phyloP scores from a whole-genome alignment of 2,329 filamentous ascomycete species.

The Aspergillus ibericus region DNA sequence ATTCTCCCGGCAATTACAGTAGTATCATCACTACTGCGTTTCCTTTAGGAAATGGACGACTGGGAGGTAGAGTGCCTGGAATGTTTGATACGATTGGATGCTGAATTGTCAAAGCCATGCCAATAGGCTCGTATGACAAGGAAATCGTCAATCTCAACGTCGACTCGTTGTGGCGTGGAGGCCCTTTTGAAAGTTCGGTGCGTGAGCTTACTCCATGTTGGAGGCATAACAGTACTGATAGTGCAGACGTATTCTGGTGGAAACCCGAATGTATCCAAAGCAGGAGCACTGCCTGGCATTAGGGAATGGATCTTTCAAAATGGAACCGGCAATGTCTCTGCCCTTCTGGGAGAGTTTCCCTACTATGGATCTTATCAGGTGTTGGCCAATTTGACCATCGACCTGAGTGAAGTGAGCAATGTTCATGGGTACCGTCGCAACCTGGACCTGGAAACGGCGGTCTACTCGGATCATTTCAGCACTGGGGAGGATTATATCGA shows the following conservation, averaged over 20 bases:
- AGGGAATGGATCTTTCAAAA: slow-evolving; percentile 23
- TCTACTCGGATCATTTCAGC: slow-evolving; percentile 8
- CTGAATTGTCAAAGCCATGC: slow-evolving; percentile 14
- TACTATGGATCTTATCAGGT: slow-evolving; percentile 25
- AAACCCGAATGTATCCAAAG: slow-evolving; percentile 19
- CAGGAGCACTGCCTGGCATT: slow-evolving; percentile 18
- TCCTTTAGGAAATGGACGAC: slow-evolving; percentile 17
- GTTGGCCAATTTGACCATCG: slow-evolving; percentile 25
- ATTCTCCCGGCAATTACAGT: slow-evolving; percentile 7
- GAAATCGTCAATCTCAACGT: slow-evolving; percentile 25
- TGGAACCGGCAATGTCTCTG: slow-evolving; percentile 21
- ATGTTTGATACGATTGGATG: background rate
- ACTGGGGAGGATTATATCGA: background rate
- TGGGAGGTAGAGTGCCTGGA: slow-evolving; percentile 11
- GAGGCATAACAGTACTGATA: background rate
- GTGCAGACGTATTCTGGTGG: slow-evolving; percentile 18
- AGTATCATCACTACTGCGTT: slow-evolving; percentile 16
- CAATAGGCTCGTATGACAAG: slow-evolving; percentile 13
- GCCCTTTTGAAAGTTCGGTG: slow-evolving; percentile 24
- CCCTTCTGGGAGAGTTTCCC: slow-evolving; percentile 14
- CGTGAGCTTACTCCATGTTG: background rate
- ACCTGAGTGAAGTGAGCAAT: slow-evolving; percentile 10
- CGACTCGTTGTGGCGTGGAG: slow-evolving; percentile 29
- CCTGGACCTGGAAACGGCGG: slow-evolving; percentile 15
- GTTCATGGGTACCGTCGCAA: slow-evolving; percentile 16